phyloP scores from a whole-genome alignment of 2,329 filamentous ascomycete species.

The Pezizomycotina sp. region DNA sequence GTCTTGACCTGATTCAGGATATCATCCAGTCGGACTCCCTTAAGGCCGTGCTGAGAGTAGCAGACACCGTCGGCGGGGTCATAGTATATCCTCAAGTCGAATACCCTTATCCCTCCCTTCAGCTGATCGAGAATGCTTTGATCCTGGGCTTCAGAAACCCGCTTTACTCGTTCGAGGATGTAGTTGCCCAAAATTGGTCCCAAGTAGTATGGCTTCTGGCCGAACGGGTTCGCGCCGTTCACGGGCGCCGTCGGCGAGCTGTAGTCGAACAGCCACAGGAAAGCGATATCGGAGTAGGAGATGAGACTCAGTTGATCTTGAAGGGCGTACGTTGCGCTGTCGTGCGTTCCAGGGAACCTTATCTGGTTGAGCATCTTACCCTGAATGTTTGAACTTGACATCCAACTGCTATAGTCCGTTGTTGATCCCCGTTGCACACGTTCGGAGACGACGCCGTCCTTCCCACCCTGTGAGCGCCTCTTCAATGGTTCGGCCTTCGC shows the following conservation, averaged over 20 bases:
- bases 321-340: slow-evolving; percentile 13
- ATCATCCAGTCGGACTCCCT: slow-evolving; percentile 3
- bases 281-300: slow-evolving; percentile 15
- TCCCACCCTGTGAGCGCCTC: too few species aligned
- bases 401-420: slow-evolving; percentile 4
- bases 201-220: slow-evolving; percentile 7
- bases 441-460: too few species aligned
- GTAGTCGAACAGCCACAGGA: slow-evolving; percentile 17
- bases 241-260: slow-evolving; percentile 9
- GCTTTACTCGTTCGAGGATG: slow-evolving; percentile 7
- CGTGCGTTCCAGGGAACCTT: slow-evolving; percentile 15
- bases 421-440: background rate
- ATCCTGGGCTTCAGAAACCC: slow-evolving; percentile 10
- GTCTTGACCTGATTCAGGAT: slow-evolving; percentile 7
- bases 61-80: slow-evolving; percentile 8
- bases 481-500: too few species aligned
- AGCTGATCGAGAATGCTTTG: slow-evolving; percentile 7
- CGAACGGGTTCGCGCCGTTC: slow-evolving; percentile 12
- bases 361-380: slow-evolving; percentile 4
- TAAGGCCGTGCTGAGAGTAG: slow-evolving; percentile 12
- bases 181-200: slow-evolving; percentile 12
- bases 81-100: slow-evolving; percentile 16
- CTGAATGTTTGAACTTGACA: slow-evolving; percentile 12
- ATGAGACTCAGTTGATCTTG: slow-evolving; percentile 7
- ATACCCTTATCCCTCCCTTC: slow-evolving; percentile 11